These are phyloP conservation scores for Colletotrichum spaethianum DNA, from an alignment of 2,329 filamentous ascomycete species.

Conservation along the genomic window DNA sequence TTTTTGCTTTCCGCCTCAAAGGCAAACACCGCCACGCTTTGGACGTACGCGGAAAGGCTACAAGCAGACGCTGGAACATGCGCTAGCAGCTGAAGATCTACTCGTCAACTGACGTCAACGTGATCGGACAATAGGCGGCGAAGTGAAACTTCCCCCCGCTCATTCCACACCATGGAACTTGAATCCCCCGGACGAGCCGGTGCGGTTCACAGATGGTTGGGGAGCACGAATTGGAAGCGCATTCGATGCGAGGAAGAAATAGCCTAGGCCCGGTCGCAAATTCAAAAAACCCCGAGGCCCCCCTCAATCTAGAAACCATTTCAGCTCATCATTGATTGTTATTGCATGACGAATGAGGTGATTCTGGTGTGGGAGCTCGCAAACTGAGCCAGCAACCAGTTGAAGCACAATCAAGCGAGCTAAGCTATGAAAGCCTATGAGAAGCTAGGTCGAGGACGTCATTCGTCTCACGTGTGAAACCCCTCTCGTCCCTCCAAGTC, in stretches of 20 bases:
- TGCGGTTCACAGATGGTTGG: constrained; percentile 11
- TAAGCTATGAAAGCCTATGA: not conserved
- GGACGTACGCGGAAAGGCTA: not conserved
- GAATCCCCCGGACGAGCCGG: constrained; percentile 27
- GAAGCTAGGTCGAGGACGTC: constrained; percentile 24
- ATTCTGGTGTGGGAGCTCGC: constrained; percentile 25
- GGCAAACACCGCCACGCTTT: not conserved
- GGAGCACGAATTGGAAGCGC: not conserved
- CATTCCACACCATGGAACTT: constrained; percentile 12
- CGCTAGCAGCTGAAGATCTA: constrained; percentile 19
- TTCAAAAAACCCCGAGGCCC: not conserved
- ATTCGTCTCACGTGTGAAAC: constrained; percentile 37
- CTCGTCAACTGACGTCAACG: constrained; percentile 42
- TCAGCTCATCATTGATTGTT: not conserved
- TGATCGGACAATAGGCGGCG: constrained; percentile 29
- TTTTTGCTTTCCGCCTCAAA: constrained; percentile 13
- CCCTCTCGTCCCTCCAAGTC: constrained; percentile 9
- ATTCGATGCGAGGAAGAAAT: not conserved
- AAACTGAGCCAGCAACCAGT: not conserved
- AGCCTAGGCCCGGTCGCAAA: not conserved
- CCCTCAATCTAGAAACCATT: not conserved
- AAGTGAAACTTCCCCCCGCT: constrained; percentile 35
- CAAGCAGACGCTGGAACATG: constrained; percentile 6
- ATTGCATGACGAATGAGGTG: constrained; percentile 34
- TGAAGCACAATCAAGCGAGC: constrained; percentile 10